Percentiles rank a stretch among this genome's conserved stretches.
phyloP scores from a whole-genome alignment of 2,329 filamentous ascomycete species.

The Colletotrichum zoysiae region DNA sequence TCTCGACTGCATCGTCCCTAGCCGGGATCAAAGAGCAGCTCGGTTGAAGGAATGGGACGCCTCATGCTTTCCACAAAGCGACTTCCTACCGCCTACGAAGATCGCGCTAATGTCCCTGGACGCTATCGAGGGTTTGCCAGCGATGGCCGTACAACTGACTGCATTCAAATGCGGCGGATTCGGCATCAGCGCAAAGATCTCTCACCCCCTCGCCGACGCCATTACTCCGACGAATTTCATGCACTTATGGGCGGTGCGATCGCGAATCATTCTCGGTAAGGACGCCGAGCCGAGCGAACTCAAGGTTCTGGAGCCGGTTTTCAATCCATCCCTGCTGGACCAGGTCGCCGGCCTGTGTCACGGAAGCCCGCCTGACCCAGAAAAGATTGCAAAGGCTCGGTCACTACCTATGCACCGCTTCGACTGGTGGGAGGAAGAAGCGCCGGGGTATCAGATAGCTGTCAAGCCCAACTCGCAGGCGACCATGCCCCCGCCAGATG shows the following conservation, averaged over 20 bases:
- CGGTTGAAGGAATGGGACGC: slow-evolving; percentile 51
- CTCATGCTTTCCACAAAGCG: slow-evolving; percentile 50
- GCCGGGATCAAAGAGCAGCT: slow-evolving; percentile 24
- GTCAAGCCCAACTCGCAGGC: slow-evolving; percentile 45
- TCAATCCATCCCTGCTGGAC: slow-evolving; percentile 57
- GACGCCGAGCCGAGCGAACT: accelerated
- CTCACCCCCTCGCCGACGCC: slow-evolving; percentile 61
- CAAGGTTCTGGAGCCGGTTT: slow-evolving; percentile 46
- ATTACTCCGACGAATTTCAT: slow-evolving; percentile 58
- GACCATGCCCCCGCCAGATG: slow-evolving; percentile 43
- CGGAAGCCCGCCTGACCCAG: slow-evolving; percentile 44
- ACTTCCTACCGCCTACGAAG: slow-evolving; percentile 50
- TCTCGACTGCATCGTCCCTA: slow-evolving; percentile 50
- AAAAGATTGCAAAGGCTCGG: slow-evolving; percentile 48
- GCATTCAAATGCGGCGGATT: slow-evolving; percentile 56
- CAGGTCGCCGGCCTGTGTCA: slow-evolving; percentile 46
- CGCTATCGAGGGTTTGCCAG: slow-evolving; percentile 48
- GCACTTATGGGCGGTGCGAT: slow-evolving; percentile 55
- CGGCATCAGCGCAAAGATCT: slow-evolving; percentile 55
- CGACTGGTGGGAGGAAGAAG: slow-evolving; percentile 59
- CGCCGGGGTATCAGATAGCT: slow-evolving; percentile 48
- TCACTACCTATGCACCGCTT: slow-evolving; percentile 59
- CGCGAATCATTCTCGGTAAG: slow-evolving; percentile 41
- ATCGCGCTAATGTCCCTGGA: slow-evolving; percentile 51
- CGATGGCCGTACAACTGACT: slow-evolving; percentile 55